Percentiles rank a stretch among this genome's conserved stretches.
These are phyloP conservation scores for Colletotrichum siamense DNA, from an alignment of 2,329 filamentous ascomycete genomes.

Conservation along the genomic window DNA sequence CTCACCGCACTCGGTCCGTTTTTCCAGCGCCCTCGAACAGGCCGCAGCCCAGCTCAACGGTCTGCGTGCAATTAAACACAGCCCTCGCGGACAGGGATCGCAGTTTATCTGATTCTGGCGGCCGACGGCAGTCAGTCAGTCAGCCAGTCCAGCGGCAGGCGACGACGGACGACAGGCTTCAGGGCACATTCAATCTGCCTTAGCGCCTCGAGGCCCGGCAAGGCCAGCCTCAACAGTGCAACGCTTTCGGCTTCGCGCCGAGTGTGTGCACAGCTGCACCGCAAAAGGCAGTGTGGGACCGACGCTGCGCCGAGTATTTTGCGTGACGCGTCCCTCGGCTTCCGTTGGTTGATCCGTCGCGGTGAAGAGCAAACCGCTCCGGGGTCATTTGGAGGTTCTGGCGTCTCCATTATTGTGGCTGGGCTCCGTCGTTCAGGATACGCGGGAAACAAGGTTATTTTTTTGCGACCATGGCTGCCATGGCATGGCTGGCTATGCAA, in stretches of 20 bases:
- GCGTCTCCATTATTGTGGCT: neutral
- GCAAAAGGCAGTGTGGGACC: neutral
- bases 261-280: neutral
- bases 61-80: neutral
- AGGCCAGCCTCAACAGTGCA: neutral
- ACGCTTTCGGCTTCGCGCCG: neutral
- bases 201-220: neutral
- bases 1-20: neutral
- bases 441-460: neutral
- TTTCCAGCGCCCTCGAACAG: neutral
- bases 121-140: neutral
- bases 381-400: neutral
- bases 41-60: neutral
- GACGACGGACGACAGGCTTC: neutral
- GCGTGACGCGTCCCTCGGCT: conserved; percentile 8
- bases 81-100: neutral
- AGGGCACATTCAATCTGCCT: neutral
- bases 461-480: neutral
- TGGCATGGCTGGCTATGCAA: neutral
- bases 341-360: neutral
- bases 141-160: neutral
- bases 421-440: neutral
- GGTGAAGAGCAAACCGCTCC: neutral
- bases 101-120: neutral
- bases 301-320: neutral